These are phyloP conservation scores for Macrophomina tecta DNA, from an alignment of 2,329 filamentous ascomycete genomes.

Conservation along the genomic window DNA sequence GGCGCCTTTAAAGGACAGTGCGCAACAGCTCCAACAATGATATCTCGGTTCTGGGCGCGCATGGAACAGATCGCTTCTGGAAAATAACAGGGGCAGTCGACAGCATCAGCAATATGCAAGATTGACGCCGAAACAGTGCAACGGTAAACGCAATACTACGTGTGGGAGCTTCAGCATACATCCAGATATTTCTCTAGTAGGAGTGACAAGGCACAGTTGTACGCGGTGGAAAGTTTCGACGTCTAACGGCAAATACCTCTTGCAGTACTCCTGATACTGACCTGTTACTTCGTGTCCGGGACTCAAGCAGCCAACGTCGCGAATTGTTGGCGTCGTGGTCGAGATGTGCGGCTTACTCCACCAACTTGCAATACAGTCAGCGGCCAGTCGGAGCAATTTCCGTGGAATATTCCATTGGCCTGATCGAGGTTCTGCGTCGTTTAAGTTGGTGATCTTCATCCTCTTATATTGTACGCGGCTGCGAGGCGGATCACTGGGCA, in stretches of 20 bases:
- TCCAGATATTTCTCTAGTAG: too few species aligned
- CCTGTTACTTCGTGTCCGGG: neutral
- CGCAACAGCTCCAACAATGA: neutral
- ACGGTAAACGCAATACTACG: too few species aligned
- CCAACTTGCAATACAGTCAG: neutral
- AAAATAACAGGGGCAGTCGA: slow-evolving; percentile 12
- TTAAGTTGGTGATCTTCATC: slow-evolving; percentile 6
- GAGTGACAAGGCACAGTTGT: too few species aligned
- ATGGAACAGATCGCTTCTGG: slow-evolving; percentile 19
- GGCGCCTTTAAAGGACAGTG: neutral
- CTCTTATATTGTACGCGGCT: slow-evolving; percentile 15
- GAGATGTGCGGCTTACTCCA: neutral
- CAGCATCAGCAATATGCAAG: neutral
- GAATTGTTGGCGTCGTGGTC: neutral
- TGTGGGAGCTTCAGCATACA: too few species aligned
- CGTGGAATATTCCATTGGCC: slow-evolving; percentile 12
- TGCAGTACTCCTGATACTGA: too few species aligned
- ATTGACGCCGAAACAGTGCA: too few species aligned
- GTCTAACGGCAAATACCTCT: too few species aligned
- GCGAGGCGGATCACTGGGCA: neutral
- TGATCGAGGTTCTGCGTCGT: slow-evolving; percentile 4
- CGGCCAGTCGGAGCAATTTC: slow-evolving; percentile 11
- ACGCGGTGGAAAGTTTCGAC: too few species aligned
- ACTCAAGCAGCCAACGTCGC: neutral
- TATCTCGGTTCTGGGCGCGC: slow-evolving; percentile 6